Conservation (phyloP, 164 flowering plant genomes). For the Vitis vinifera region ASM3070453v1 NC_081815.1:933501-934000, state of each 20-base stretch:
- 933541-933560: constrained; percentile 70
- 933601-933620: constrained; percentile 67
- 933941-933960: constrained; percentile 36
- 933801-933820: constrained; percentile 54
- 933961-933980: constrained; percentile 36
- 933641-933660: not conserved
- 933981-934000: constrained; percentile 47
- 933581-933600: constrained; percentile 44
- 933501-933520: not conserved
- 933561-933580: constrained; percentile 49
- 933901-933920: not conserved
- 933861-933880: not conserved
- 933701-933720: not conserved
- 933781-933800: constrained; percentile 68
- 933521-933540: not conserved
- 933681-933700: not conserved
- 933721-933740: constrained; percentile 61
- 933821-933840: constrained; percentile 65
- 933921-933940: constrained; percentile 37
- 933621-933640: not conserved
- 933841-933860: not conserved
- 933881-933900: not conserved
- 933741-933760: constrained; percentile 40
- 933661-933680: not conserved
- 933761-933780: constrained; percentile 73